These are phyloP conservation scores for Chaetomium olivaceum DNA, from an alignment of 2,329 filamentous ascomycete species.

Conservation along the genomic window DNA sequence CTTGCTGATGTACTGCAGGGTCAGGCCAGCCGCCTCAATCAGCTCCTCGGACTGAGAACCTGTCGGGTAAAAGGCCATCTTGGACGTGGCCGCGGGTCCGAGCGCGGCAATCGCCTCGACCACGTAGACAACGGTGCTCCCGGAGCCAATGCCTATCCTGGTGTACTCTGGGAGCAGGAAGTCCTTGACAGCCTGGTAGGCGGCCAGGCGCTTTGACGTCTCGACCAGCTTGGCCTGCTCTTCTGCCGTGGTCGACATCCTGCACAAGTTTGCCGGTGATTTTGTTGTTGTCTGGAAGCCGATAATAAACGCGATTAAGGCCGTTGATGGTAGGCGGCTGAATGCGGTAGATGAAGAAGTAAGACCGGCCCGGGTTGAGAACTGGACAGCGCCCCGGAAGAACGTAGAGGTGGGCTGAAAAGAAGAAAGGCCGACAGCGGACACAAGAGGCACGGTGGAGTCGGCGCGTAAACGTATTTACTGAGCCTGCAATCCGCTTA, in stretches of 20 bases:
- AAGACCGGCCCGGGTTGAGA: background rate
- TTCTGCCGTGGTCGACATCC: slow-evolving; percentile 40
- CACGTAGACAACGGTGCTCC: slow-evolving; percentile 80
- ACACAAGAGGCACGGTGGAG: slow-evolving; percentile 17
- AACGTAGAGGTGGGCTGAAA: background rate
- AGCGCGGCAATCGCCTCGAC: slow-evolving; percentile 75
- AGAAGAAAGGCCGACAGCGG: slow-evolving; percentile 6
- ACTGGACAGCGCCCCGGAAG: background rate
- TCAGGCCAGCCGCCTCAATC: slow-evolving; percentile 76
- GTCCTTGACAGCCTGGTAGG: slow-evolving; percentile 70
- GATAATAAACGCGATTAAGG: background rate
- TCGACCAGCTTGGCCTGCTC: slow-evolving; percentile 55
- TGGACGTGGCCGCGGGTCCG: slow-evolving; percentile 52
- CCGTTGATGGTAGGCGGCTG: background rate
- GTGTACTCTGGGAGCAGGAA: slow-evolving; percentile 64
- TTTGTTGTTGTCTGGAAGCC: background rate
- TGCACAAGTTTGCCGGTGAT: slow-evolving; percentile 25
- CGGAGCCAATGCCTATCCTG: slow-evolving; percentile 77
- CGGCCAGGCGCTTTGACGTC: slow-evolving; percentile 72
- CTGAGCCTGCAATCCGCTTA: slow-evolving; percentile 7
- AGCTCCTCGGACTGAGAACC: slow-evolving; percentile 88
- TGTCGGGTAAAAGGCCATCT: slow-evolving; percentile 87
- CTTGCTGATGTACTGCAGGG: slow-evolving; percentile 74
- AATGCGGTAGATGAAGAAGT: background rate
- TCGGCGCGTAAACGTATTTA: slow-evolving; percentile 9